Base-by-base conservation (phyloP, 1,284 basidiomycete species). In the Pseudozyma tsukubaensis region DNA sequence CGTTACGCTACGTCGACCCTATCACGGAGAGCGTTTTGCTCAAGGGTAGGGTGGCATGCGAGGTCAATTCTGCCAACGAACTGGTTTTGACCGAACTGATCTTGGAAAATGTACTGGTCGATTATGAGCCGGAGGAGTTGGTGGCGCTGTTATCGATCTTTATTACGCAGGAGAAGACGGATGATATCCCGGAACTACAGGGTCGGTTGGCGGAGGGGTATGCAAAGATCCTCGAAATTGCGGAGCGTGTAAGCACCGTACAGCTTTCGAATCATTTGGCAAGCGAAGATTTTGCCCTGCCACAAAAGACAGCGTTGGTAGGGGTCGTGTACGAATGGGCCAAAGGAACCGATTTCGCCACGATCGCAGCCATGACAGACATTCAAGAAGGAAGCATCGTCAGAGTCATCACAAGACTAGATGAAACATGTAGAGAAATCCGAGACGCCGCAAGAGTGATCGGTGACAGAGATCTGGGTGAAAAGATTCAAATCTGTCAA, bases 241-340 rank as follows among this genome's bases (percentile, higher is more conserved):
- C 90, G n/a, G 93, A 97, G 47, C 88, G 91, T 29, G 90, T 99
- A 5, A 90, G 90, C 42, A 86, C 89, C 12, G 89, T 93, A 18
- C 94, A 98, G 83, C 89, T 93, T 73, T 85, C 86, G 32, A 89
- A 94, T 82, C 78, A 83, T 45, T 74, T 86, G 21, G 92, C 91
- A 3, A 51, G 61, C 18, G 78, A 82, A 45, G 81, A 83, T 51
- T 82, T 78, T 18, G 51, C 70, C 8, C 58, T 48, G 3, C 52
- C 64, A 2, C 59, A 76, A 50, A 76, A 81, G 63, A 75, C 62
- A 6, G 96, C 96, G 1, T 87, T 99, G 29, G 90, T 94, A 12
- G 93, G 97, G 81, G 95, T 97, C 0, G 96, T 98, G 9, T 97
- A 98, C 84, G 94, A 98, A 85, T 99, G 97, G 97, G 95, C 97